These are phyloP conservation scores for carrot (Daucus carota) DNA, from an alignment of 129 eudicot genomes.

Conservation along the genomic window DNA sequence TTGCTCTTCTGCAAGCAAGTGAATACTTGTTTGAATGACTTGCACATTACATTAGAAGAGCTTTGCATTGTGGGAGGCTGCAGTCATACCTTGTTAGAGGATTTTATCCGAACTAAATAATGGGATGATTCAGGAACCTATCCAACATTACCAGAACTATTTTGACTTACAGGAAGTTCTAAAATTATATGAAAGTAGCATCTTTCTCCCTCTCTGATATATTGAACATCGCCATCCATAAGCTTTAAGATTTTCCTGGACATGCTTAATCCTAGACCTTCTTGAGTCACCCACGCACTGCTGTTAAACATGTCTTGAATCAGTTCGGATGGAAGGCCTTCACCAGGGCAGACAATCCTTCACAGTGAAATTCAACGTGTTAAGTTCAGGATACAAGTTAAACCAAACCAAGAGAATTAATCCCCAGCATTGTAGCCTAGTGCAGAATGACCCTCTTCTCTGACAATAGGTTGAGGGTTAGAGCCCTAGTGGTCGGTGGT, in stretches of 20 bases:
- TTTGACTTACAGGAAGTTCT: constrained; percentile 35
- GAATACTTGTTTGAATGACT: background rate
- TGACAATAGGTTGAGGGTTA: background rate
- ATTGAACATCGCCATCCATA: constrained; percentile 92
- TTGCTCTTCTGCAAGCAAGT: background rate
- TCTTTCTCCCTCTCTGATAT: constrained; percentile 81
- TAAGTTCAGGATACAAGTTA: background rate
- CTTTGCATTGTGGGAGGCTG: background rate
- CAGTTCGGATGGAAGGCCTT: constrained; percentile 73
- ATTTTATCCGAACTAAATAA: background rate
- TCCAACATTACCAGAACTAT: background rate
- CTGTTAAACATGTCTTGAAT: constrained; percentile 84
- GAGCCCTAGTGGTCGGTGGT: background rate
- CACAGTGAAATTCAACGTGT: constrained; percentile 7
- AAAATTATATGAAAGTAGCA: constrained; percentile 68
- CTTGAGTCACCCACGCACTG: constrained; percentile 66
- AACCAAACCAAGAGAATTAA: background rate
- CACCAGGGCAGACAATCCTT: constrained; percentile 83
- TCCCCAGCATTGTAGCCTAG: background rate
- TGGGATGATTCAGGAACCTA: background rate
- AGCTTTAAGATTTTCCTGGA: constrained; percentile 65
- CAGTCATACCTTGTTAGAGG: constrained; percentile 8
- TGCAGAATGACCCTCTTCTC: too few relatives aligned
- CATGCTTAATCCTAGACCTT: constrained; percentile 79
- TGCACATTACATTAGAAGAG: background rate